These are phyloP conservation scores for Globisporangium middletonii DNA, from an alignment of 352 stramenopile species.

Conservation along the genomic window DNA sequence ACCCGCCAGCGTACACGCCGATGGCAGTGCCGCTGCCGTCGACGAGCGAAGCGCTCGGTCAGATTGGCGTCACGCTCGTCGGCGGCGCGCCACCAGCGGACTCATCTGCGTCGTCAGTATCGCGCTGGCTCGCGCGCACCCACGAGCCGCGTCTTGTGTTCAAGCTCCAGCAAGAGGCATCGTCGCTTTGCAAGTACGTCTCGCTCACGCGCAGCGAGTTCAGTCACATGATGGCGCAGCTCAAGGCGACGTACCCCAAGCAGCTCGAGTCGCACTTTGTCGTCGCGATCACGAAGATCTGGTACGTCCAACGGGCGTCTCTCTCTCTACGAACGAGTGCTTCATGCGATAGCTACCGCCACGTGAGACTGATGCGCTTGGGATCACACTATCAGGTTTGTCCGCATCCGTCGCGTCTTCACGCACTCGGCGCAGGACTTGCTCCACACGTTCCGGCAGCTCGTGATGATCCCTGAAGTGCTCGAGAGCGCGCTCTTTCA, in stretches of 20 bases:
- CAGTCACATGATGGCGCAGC: constrained; percentile 10
- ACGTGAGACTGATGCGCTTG: too few relatives aligned
- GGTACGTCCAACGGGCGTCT: constrained; percentile 4
- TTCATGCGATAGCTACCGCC: too few relatives aligned
- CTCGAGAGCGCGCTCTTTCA: constrained; percentile 21
- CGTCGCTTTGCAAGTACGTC: constrained; percentile 14
- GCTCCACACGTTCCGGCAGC: constrained; percentile 21
- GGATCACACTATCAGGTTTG: constrained; percentile 8
- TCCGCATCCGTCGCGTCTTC: constrained; percentile 13
- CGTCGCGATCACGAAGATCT: constrained; percentile 18
- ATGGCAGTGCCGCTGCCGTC: constrained; percentile 14
- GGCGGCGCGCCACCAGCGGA: not conserved
- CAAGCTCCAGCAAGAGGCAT: constrained; percentile 11
- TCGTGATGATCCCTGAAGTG: constrained; percentile 22
- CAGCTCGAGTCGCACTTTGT: constrained; percentile 20
- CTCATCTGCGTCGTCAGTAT: too few relatives aligned
- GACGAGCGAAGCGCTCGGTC: constrained; percentile 1
- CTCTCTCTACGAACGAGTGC: too few relatives aligned
- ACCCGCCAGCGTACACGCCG: constrained; percentile 16
- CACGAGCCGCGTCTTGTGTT: constrained; percentile 8
- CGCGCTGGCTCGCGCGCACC: not conserved
- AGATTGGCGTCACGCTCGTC: constrained; percentile 18
- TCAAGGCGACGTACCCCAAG: constrained; percentile 13
- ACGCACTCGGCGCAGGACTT: constrained; percentile 16
- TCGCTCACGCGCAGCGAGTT: constrained; percentile 15